Conservation (phyloP, 495 filamentous ascomycete species). For the Physcia stellaris region DNA sequence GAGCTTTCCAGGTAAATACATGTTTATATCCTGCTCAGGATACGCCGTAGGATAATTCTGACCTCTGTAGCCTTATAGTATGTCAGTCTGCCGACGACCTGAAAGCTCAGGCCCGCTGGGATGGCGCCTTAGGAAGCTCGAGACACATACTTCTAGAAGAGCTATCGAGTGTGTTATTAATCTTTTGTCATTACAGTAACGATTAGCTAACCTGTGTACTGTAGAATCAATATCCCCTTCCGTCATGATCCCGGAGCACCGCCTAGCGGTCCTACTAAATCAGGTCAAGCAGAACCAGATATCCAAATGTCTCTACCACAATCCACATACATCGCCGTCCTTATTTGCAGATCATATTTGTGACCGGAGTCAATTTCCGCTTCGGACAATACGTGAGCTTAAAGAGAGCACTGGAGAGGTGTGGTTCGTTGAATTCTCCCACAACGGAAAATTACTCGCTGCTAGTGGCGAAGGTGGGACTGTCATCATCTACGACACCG, state of each 20-base stretch:
- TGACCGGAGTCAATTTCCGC: slow-evolving; percentile 65
- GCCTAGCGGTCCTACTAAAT: slow-evolving; percentile 70
- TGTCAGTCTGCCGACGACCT: slow-evolving; percentile 69
- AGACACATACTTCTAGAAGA: slow-evolving; percentile 62
- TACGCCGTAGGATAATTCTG: too few relatives aligned
- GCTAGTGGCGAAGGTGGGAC: slow-evolving; percentile 62
- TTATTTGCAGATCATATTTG: slow-evolving; percentile 84
- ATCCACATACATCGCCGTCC: slow-evolving; percentile 61
- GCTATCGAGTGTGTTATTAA: slow-evolving; percentile 67
- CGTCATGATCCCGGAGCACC: slow-evolving; percentile 95
- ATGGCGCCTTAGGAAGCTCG: slow-evolving; percentile 70
- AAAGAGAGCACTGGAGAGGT: slow-evolving; percentile 70
- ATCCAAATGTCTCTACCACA: slow-evolving; percentile 76
- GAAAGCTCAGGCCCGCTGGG: slow-evolving; percentile 72
- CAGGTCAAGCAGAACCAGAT: slow-evolving; percentile 76
- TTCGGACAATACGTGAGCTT: slow-evolving; percentile 51
- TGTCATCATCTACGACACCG: slow-evolving; percentile 74
- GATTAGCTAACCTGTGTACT: too few relatives aligned
- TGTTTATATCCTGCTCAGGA: slow-evolving; percentile 5
- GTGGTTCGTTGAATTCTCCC: slow-evolving; percentile 81
- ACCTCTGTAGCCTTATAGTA: slow-evolving; percentile 59
- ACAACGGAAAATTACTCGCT: slow-evolving; percentile 73
- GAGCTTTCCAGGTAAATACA: slow-evolving; percentile 60
- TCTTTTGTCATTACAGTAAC: too few relatives aligned
- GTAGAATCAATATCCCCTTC: slow-evolving; percentile 83